Evolutionary conservation across 2,329 filamentous ascomycete genomes (phyloP).

Genomic region (Fusarium sp.): DNA sequence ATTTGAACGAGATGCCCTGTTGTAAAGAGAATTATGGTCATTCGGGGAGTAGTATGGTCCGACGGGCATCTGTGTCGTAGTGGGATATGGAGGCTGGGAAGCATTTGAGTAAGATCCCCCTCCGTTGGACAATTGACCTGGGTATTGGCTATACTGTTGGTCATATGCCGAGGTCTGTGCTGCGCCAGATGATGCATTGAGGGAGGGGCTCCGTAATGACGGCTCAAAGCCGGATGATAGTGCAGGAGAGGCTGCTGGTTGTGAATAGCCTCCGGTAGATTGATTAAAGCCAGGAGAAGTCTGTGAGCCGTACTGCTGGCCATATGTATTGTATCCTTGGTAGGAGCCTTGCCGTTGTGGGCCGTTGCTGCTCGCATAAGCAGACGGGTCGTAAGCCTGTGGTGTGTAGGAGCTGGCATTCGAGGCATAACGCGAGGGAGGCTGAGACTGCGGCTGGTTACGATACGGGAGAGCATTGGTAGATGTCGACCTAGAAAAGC

Average conservation of each 20-base stretch:
- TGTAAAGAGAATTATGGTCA: slow-evolving; percentile 62
- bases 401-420: slow-evolving; percentile 62
- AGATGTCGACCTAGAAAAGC: slow-evolving; percentile 62
- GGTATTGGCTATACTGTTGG: slow-evolving; percentile 54
- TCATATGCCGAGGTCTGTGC: slow-evolving; percentile 54
- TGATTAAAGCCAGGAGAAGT: slow-evolving; percentile 54
- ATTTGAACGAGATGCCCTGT: slow-evolving; percentile 61
- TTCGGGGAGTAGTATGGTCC: slow-evolving; percentile 63
- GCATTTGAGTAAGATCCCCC: slow-evolving; percentile 52
- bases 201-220: slow-evolving; percentile 54
- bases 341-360: slow-evolving; percentile 67
- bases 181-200: slow-evolving; percentile 46
- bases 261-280: slow-evolving; percentile 49
- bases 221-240: slow-evolving; percentile 57
- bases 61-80: slow-evolving; percentile 65
- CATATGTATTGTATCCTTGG: slow-evolving; percentile 61
- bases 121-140: slow-evolving; percentile 56
- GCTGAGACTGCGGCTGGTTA: slow-evolving; percentile 53
- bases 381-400: slow-evolving; percentile 70
- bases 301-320: slow-evolving; percentile 57
- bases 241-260: slow-evolving; percentile 47
- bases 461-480: slow-evolving; percentile 65
- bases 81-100: slow-evolving; percentile 65
- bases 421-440: slow-evolving; percentile 55
- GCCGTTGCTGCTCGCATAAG: slow-evolving; percentile 63